Conservation (phyloP, 1,284 basidiomycete genomes). For the Leccinum subrobustum region DNA sequence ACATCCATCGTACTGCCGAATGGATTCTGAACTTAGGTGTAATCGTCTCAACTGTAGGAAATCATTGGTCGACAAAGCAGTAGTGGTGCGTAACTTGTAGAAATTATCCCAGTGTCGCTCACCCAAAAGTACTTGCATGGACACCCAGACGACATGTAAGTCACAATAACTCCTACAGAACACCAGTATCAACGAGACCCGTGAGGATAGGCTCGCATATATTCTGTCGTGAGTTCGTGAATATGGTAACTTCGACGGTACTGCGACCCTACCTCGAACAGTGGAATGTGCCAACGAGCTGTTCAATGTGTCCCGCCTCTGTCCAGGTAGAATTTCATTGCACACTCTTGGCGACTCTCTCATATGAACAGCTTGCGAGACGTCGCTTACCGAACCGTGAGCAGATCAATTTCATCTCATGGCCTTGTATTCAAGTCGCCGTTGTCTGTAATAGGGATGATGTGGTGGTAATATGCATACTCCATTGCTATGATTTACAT, state of each 20-base stretch:
- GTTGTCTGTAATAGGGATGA: conserved; percentile 59
- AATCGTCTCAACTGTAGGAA: conserved; percentile 72
- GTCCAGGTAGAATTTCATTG: conserved; percentile 53
- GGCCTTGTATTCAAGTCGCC: conserved; percentile 2
- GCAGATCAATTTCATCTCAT: conserved; percentile 2
- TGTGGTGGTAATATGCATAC: conserved; percentile 57
- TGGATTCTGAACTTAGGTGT: conserved; percentile 62
- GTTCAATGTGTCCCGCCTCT: conserved; percentile 72
- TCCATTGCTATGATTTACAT: neutral
- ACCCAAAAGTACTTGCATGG: neutral
- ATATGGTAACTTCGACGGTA: neutral
- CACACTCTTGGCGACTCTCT: conserved; percentile 2
- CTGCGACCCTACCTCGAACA: conserved; percentile 26
- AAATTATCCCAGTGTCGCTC: neutral
- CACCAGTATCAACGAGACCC: conserved; percentile 19
- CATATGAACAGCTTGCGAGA: conserved; percentile 65
- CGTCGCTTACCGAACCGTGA: conserved; percentile 75
- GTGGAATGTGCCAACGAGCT: conserved; percentile 83
- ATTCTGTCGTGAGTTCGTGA: conserved; percentile 62
- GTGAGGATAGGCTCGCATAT: conserved; percentile 65
- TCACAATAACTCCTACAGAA: neutral
- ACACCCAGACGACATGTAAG: conserved; percentile 47
- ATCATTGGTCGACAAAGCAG: conserved; percentile 69
- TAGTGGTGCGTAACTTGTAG: conserved; percentile 56
- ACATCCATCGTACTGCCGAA: conserved; percentile 14